Evolutionary conservation across 345 rosid genomes (phyloP), one percentile per base, ranked within the genome.

Genomic region (Eucalyptus globulus): DNA sequence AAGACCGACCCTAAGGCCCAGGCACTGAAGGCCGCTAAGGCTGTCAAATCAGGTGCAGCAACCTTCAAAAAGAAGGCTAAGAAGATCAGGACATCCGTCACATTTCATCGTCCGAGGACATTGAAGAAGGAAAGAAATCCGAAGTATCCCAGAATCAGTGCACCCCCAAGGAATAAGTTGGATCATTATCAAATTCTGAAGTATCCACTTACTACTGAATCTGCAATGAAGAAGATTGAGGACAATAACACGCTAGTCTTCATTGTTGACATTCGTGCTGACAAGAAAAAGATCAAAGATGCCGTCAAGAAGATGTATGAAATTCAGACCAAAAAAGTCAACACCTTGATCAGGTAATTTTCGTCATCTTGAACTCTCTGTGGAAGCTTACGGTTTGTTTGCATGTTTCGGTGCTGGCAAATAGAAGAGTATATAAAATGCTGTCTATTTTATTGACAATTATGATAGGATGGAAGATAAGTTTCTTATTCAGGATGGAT

Each of bases 191-290:
- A 93, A 91, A 95, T 95, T 89, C 91, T 95, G 76, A 95, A 95
- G 89, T 93, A 90, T 69, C 97, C 97, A 21, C 91, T 95, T 27
- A 95, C 97, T 29, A 95, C 97, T 7, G 95, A 95, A 92, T 94
- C 95, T 24, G 97, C 97, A 31, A 95, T 95, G 96, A 94, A 95
- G 91, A 95, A 95, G 89, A 95, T 95, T 29, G 96, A 95, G 87
- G 96, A 95, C 86, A 95, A 94, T 90, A 95, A 94, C 90, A 94
- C 97, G 24, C 90, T 95, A 88, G 97, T 94, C 58, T 95, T 95
- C 93, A 94, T 95, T 80, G 97, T 95, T 89, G 96, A 95, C 92
- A 89, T 94, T 15, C 93, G 94, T 69, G 95, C 97, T 49, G 95
- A 93, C 93, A 94, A 95, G 93, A 94, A 93, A 90, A 94, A 93